Percentiles rank a stretch among this genome's conserved stretches.
These are phyloP conservation scores for Breynia disticha DNA, from an alignment of 441 rosid genomes.

Conservation along the genomic window DNA sequence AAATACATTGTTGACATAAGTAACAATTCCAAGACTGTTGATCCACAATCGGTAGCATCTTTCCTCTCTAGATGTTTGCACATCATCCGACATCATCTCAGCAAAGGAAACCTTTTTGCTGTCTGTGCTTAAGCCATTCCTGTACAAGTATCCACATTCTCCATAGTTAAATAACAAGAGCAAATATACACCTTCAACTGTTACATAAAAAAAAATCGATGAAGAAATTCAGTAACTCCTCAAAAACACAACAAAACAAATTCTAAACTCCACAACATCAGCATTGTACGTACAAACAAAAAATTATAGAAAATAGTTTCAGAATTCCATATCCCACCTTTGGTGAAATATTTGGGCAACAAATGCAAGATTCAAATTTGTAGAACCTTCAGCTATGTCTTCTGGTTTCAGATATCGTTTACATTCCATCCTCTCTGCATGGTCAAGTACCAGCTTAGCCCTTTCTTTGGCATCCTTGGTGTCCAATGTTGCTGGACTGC, in stretches of 20 bases:
- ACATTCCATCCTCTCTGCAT: conserved; percentile 91
- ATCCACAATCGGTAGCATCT: conserved; percentile 89
- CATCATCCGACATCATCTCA: conserved; percentile 89
- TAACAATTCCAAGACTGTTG: conserved; percentile 66
- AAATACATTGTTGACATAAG: conserved; percentile 59
- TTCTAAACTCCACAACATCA: neutral
- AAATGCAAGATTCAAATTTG: conserved; percentile 93
- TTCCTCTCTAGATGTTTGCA: conserved; percentile 77
- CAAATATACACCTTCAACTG: too few relatives aligned
- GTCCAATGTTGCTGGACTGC: conserved; percentile 51
- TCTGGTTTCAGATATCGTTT: conserved; percentile 76
- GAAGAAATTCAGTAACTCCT: neutral
- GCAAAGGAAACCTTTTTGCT: conserved; percentile 53
- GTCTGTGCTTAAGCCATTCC: conserved; percentile 67
- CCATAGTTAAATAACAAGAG: neutral
- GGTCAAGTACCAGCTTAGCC: conserved; percentile 75
- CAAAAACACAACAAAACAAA: neutral
- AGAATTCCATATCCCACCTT: conserved; percentile 34
- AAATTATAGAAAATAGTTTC: neutral
- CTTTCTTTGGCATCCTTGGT: conserved; percentile 61
- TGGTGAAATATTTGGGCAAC: conserved; percentile 90
- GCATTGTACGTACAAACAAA: neutral
- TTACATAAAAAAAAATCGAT: too few relatives aligned
- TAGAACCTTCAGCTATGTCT: conserved; percentile 85
- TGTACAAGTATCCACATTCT: conserved; percentile 18